phyloP scores from a whole-genome alignment of 1,284 basidiomycete genomes.

The Dichomitus squalens region DNA sequence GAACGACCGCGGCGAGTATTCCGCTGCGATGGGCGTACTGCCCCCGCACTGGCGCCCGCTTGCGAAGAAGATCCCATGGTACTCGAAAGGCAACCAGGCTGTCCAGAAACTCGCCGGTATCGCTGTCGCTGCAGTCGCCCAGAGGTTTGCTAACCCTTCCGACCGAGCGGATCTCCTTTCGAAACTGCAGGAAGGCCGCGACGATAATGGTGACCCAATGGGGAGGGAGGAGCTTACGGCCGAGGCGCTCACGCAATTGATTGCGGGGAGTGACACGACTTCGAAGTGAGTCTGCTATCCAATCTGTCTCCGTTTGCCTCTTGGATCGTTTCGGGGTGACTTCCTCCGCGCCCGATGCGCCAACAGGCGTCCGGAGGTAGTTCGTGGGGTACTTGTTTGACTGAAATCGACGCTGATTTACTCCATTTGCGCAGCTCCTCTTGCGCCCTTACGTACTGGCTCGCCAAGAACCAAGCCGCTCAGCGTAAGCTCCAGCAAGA shows the following conservation, averaged over 20 bases:
- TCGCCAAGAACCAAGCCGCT: constrained; percentile 66
- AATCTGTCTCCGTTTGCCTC: neutral
- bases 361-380: no score
- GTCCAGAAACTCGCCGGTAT: constrained; percentile 80
- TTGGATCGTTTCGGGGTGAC: neutral
- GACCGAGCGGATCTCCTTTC: constrained; percentile 81
- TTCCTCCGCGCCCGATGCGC: neutral
- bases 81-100: constrained; percentile 65
- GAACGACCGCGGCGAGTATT: constrained; percentile 89
- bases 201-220: constrained; percentile 81
- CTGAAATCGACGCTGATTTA: no score
- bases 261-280: constrained; percentile 84
- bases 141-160: constrained; percentile 60
- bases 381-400: constrained; percentile 1
- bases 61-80: constrained; percentile 74
- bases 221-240: constrained; percentile 82
- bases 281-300: constrained; percentile 69
- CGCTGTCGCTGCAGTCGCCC: constrained; percentile 81
- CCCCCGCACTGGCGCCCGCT: constrained; percentile 74
- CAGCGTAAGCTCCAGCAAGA: constrained; percentile 79
- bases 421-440: constrained; percentile 56
- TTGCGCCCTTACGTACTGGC: constrained; percentile 84
- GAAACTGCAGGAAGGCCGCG: constrained; percentile 77
- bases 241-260: constrained; percentile 84
- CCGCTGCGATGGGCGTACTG: constrained; percentile 81